Conservation (phyloP, 106 monocot species). For the Dendrobium officinale region DNA sequence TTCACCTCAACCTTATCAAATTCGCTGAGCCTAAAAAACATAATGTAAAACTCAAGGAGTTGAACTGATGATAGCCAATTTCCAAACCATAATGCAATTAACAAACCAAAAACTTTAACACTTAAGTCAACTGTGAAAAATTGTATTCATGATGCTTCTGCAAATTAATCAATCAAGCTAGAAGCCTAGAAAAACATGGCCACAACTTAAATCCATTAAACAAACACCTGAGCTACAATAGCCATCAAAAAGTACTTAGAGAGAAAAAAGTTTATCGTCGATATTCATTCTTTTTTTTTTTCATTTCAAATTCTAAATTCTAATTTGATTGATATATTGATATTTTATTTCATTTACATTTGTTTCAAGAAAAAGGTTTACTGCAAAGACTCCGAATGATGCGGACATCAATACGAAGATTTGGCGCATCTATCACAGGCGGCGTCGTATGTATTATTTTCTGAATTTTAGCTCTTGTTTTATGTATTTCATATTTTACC, state of each 20-base stretch:
- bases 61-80: not conserved
- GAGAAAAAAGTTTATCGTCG: not conserved
- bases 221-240: not conserved
- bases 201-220: not conserved
- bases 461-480: too few species aligned
- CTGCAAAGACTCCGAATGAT: not conserved
- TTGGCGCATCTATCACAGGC: too few species aligned
- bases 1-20: not conserved
- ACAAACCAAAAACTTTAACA: not conserved
- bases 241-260: not conserved
- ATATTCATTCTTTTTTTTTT: too few species aligned
- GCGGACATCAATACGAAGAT: too few species aligned
- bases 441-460: too few species aligned
- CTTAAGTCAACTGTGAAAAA: not conserved
- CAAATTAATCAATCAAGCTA: not conserved
- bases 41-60: not conserved
- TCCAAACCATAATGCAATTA: not conserved
- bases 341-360: not conserved
- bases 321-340: too few species aligned
- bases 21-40: not conserved
- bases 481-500: too few species aligned
- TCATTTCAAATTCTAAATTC: too few species aligned
- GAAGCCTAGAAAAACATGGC: not conserved
- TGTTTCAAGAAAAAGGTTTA: not conserved
- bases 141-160: not conserved